These are phyloP conservation scores for Pythium phragmitis DNA, from an alignment of 352 stramenopile species.

Conservation along the genomic window DNA sequence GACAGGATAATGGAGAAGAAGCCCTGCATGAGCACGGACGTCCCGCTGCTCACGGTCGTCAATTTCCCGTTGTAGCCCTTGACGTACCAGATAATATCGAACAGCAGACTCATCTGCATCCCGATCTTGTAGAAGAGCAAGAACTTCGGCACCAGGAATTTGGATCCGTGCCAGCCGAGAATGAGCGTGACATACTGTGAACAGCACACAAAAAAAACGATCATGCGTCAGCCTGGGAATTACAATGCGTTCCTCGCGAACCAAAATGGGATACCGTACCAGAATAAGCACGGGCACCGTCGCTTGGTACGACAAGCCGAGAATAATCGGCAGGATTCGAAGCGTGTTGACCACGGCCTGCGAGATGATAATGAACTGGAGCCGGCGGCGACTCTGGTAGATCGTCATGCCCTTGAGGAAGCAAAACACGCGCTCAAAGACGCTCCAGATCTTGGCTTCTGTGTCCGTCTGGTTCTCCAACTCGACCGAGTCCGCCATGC, in stretches of 20 bases:
- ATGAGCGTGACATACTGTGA: slow-evolving; percentile 78
- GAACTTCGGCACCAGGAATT: slow-evolving; percentile 84
- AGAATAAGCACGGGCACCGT: slow-evolving; percentile 83
- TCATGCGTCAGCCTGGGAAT: background rate
- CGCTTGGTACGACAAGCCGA: slow-evolving; percentile 81
- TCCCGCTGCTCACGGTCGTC: slow-evolving; percentile 72
- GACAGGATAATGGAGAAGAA: slow-evolving; percentile 85
- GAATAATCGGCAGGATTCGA: slow-evolving; percentile 84
- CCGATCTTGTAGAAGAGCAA: slow-evolving; percentile 88
- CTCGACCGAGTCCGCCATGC: slow-evolving; percentile 80
- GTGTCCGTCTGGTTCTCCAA: slow-evolving; percentile 54
- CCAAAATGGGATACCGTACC: slow-evolving; percentile 22
- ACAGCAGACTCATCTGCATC: slow-evolving; percentile 82
- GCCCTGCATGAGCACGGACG: slow-evolving; percentile 81
- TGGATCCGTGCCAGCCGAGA: slow-evolving; percentile 87
- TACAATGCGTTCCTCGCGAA: background rate
- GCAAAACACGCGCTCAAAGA: slow-evolving; percentile 85
- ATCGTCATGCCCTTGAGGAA: slow-evolving; percentile 90
- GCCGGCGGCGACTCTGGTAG: slow-evolving; percentile 71
- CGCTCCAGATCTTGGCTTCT: slow-evolving; percentile 73
- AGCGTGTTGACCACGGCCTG: slow-evolving; percentile 80
- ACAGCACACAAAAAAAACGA: slow-evolving; percentile 2
- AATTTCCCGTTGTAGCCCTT: slow-evolving; percentile 87
- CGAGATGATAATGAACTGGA: slow-evolving; percentile 89
- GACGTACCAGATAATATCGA: slow-evolving; percentile 87